Evolutionary conservation across 225 moss, liverwort and hornwort genomes (phyloP).

Genomic region (Polytrichum commune): DNA sequence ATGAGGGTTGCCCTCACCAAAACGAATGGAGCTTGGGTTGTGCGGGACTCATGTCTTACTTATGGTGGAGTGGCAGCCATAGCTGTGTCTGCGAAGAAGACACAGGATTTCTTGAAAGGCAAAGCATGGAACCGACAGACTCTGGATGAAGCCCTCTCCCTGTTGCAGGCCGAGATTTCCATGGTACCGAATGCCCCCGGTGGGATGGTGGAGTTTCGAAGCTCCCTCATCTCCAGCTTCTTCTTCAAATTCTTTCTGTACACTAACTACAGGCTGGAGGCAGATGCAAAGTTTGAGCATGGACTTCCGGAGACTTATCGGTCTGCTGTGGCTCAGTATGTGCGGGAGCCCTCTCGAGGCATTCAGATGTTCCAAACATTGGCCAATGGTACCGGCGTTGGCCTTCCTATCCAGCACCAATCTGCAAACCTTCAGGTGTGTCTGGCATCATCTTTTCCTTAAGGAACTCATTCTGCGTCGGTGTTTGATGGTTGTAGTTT

Average conservation of each 20-base stretch:
- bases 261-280: conserved; percentile 71
- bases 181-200: conserved; percentile 79
- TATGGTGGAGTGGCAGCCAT: conserved; percentile 90
- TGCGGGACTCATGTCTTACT: conserved; percentile 61
- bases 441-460: not conserved
- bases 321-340: conserved; percentile 76
- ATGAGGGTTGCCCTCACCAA: conserved; percentile 64
- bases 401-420: conserved; percentile 86
- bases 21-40: conserved; percentile 50
- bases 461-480: no score
- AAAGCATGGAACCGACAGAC: conserved; percentile 68
- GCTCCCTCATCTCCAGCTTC: conserved; percentile 73
- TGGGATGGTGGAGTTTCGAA: conserved; percentile 94
- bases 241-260: conserved; percentile 87
- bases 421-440: conserved; percentile 90
- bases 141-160: conserved; percentile 47
- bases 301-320: conserved; percentile 72
- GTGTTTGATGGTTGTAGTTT: no score
- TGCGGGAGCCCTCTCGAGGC: conserved; percentile 64
- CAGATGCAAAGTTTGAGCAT: conserved; percentile 53
- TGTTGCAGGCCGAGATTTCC: conserved; percentile 55
- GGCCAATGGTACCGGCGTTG: conserved; percentile 57
- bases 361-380: conserved; percentile 66
- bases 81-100: conserved; percentile 49
- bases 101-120: conserved; percentile 67